These are phyloP conservation scores for Spiromastix sp. DNA, from an alignment of 2,329 filamentous ascomycete genomes.

Conservation along the genomic window DNA sequence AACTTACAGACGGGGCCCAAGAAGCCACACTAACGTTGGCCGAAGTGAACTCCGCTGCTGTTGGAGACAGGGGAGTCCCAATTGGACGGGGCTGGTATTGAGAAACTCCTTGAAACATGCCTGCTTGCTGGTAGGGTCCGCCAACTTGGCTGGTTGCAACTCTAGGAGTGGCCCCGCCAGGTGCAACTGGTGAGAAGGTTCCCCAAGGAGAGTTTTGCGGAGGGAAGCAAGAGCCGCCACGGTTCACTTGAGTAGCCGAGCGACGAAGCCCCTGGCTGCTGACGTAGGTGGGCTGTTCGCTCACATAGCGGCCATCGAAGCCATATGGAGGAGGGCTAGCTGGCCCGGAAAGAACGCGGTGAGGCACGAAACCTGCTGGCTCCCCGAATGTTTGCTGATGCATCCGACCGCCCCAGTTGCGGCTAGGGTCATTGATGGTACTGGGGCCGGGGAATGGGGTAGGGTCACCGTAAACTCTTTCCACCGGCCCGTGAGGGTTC, in stretches of 20 bases:
- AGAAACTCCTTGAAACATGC: constrained; percentile 23
- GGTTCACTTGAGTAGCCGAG: constrained; percentile 22
- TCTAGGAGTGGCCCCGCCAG: constrained; percentile 17
- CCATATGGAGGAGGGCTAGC: constrained; percentile 21
- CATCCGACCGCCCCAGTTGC: constrained; percentile 21
- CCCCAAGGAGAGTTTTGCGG: constrained; percentile 24
- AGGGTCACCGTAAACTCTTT: constrained; percentile 20
- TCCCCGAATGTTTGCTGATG: constrained; percentile 13
- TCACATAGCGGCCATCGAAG: constrained; percentile 20
- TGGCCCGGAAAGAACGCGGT: constrained; percentile 27
- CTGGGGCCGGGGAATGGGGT: constrained; percentile 14
- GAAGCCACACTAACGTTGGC: constrained; percentile 15
- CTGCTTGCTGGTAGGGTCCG: constrained; percentile 25
- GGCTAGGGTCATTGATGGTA: constrained; percentile 19
- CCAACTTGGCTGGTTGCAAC: constrained; percentile 20
- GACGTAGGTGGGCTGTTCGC: constrained; percentile 22
- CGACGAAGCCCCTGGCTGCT: constrained; percentile 20
- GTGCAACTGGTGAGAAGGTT: constrained; percentile 18
- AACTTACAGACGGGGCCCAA: constrained; percentile 45
- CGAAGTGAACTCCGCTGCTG: constrained; percentile 64
- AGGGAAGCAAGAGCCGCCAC: constrained; percentile 23
- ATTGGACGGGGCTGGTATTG: constrained; percentile 47
- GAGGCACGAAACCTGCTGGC: constrained; percentile 15
- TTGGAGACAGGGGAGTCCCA: constrained; percentile 59
- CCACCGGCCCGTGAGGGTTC: constrained; percentile 11